These are phyloP conservation scores for Flueggea neowawraea DNA, from an alignment of 441 rosid species.

Conservation along the genomic window DNA sequence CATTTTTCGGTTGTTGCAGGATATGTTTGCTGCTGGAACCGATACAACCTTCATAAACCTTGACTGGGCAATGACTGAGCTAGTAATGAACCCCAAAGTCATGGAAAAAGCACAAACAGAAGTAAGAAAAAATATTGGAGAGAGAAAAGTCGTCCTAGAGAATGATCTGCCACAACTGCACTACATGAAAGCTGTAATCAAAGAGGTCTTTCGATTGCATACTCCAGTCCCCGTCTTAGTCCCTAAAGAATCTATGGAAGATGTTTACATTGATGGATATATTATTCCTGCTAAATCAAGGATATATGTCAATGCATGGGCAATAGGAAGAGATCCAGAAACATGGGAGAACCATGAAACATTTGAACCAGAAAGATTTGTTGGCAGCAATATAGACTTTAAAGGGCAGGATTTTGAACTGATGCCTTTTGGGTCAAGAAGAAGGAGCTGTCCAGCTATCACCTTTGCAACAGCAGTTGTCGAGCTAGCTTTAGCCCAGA, in stretches of 20 bases:
- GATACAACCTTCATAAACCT: constrained; percentile 56
- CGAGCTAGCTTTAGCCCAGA: constrained; percentile 53
- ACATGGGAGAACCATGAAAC: constrained; percentile 38
- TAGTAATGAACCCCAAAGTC: constrained; percentile 35
- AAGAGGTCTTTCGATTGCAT: constrained; percentile 43
- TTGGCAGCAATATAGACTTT: constrained; percentile 33
- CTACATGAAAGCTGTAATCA: constrained; percentile 43
- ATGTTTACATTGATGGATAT: constrained; percentile 34
- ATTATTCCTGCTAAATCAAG: constrained; percentile 40
- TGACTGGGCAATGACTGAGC: constrained; percentile 74
- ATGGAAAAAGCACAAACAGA: constrained; percentile 55
- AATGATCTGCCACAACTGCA: constrained; percentile 33
- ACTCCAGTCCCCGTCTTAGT: constrained; percentile 46
- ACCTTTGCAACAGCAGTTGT: constrained; percentile 29
- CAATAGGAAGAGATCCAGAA: constrained; percentile 43
- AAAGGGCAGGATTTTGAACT: constrained; percentile 50
- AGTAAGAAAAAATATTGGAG: constrained; percentile 31
- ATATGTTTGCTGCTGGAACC: constrained; percentile 72
- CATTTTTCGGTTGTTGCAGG: constrained; percentile 30
- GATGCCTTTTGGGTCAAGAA: constrained; percentile 52
- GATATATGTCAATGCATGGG: constrained; percentile 42
- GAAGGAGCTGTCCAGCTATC: constrained; percentile 47
- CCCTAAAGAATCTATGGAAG: constrained; percentile 51
- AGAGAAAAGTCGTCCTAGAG: constrained; percentile 35
- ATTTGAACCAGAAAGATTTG: constrained; percentile 47